Conservation (phyloP, 345 rosid genomes). For the Salix udensis region DNA sequence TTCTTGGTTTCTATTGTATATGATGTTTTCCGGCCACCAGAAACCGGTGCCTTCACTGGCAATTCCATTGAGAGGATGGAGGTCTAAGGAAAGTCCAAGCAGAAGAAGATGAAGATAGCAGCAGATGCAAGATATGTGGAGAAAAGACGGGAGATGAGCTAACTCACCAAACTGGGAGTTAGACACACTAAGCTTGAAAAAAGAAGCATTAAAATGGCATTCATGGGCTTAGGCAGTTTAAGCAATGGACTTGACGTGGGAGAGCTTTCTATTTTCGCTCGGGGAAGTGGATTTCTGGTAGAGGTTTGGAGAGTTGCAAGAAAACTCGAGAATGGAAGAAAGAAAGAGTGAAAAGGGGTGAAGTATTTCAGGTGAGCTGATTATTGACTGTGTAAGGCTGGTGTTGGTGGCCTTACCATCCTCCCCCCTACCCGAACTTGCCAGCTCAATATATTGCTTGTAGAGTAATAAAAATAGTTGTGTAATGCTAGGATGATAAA, state of each 20-base stretch:
- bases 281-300: constrained; percentile 22
- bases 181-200: constrained; percentile 8
- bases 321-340: constrained; percentile 7
- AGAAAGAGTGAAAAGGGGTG: neutral
- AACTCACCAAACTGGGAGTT: constrained; percentile 61
- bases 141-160: constrained; percentile 57
- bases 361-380: constrained; percentile 43
- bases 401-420: constrained; percentile 26
- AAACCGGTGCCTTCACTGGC: constrained; percentile 47
- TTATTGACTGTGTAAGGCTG: constrained; percentile 36
- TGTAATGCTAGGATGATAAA: neutral
- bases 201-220: neutral
- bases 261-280: neutral
- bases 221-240: neutral
- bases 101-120: constrained; percentile 12
- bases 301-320: constrained; percentile 26
- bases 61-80: constrained; percentile 49
- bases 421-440: constrained; percentile 13
- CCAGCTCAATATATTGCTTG: neutral
- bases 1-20: constrained; percentile 56
- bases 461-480: neutral
- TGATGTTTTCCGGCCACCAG: constrained; percentile 34
- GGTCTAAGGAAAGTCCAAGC: constrained; percentile 16
- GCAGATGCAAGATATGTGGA: neutral
- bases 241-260: constrained; percentile 10